Conservation (phyloP, 495 filamentous ascomycete species). For the Endocarpon pusillum region DNA sequence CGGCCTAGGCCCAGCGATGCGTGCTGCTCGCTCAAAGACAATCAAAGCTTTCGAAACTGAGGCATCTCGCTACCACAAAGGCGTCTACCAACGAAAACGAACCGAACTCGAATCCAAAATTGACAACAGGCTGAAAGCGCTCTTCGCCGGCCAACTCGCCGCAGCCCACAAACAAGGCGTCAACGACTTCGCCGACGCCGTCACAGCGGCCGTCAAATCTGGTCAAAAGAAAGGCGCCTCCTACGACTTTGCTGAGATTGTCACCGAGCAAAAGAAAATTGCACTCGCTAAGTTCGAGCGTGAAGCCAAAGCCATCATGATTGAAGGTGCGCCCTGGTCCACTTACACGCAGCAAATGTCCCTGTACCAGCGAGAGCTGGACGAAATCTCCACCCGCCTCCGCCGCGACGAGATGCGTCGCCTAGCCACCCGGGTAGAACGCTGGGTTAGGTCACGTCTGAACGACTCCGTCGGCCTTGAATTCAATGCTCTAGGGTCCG, state of each 20-base stretch:
- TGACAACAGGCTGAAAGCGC: constrained; percentile 65
- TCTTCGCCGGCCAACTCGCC: constrained; percentile 73
- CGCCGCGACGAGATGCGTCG: constrained; percentile 91
- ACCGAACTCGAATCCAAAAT: constrained; percentile 73
- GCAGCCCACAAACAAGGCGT: constrained; percentile 85
- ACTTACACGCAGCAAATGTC: constrained; percentile 47
- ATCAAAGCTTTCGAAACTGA: constrained; percentile 74
- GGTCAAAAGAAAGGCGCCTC: constrained; percentile 76
- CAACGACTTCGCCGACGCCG: constrained; percentile 70
- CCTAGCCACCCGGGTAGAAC: constrained; percentile 73
- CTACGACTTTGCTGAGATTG: constrained; percentile 93
- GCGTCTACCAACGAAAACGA: constrained; percentile 72
- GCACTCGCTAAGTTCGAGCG: constrained; percentile 59
- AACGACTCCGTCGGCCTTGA: constrained; percentile 79
- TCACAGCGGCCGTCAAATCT: constrained; percentile 62
- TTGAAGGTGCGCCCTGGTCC: constrained; percentile 69
- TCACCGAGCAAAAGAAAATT: constrained; percentile 60
- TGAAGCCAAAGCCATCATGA: constrained; percentile 53
- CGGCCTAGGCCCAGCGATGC: constrained; percentile 63
- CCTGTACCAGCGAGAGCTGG: constrained; percentile 60
- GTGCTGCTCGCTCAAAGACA: constrained; percentile 48
- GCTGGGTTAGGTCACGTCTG: constrained; percentile 77
- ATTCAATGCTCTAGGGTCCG: constrained; percentile 85
- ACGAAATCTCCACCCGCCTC: constrained; percentile 64
- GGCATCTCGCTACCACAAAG: constrained; percentile 89